Percentiles rank a stretch among this genome's conserved stretches.
Evolutionary conservation across 2,329 filamentous ascomycete species (phyloP).

Genomic region (Sporothrix brasiliensis): DNA sequence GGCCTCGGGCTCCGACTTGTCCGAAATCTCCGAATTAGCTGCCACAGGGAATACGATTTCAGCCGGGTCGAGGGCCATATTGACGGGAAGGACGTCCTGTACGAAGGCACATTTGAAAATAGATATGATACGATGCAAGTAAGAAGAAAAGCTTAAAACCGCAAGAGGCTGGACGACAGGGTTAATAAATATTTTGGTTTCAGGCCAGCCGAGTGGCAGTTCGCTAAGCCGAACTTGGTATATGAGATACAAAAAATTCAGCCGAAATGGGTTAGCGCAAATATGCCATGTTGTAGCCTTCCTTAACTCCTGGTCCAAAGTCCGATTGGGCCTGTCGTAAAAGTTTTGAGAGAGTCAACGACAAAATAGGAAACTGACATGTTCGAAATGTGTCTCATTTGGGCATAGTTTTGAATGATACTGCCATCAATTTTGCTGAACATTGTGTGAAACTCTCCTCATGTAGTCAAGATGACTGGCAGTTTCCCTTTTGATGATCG

Average conservation of each 20-base stretch:
- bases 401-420: background rate
- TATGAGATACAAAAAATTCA: background rate
- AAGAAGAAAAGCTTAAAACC: background rate
- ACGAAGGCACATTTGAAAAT: no score
- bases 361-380: conserved; percentile 11
- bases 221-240: background rate
- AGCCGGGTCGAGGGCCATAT: conserved; percentile 3
- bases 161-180: background rate
- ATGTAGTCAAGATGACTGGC: no score
- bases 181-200: no score
- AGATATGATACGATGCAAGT: no score
- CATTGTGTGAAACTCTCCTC: no score
- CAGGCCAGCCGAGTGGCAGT: no score
- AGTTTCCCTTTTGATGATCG: no score
- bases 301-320: conserved; percentile 2
- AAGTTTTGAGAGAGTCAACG: no score
- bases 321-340: background rate
- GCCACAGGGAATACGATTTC: conserved; percentile 24
- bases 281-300: background rate
- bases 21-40: background rate
- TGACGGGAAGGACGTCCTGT: background rate
- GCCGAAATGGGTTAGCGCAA: background rate
- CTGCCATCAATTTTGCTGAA: background rate
- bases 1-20: background rate
- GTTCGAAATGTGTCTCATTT: background rate